Conservation (phyloP, 2,329 filamentous ascomycete species). For the Rhinocladiella mackenziei region DNA sequence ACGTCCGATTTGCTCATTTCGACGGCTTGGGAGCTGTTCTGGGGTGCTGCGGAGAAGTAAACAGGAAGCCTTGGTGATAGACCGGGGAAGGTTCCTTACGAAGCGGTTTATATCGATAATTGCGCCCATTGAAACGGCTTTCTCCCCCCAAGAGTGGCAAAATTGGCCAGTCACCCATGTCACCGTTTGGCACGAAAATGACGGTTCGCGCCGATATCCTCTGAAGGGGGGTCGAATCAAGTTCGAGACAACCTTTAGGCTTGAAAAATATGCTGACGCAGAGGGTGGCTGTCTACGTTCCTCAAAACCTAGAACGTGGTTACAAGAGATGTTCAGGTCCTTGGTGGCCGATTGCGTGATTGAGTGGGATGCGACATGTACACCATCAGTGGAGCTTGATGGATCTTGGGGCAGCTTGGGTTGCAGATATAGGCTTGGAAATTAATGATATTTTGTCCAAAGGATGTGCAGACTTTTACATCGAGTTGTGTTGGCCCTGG, state of each 20-base stretch:
- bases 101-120: not conserved
- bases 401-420: too few relatives aligned
- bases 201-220: not conserved
- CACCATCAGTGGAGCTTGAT: too few relatives aligned
- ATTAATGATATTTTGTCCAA: too few relatives aligned
- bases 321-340: not conserved
- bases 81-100: too few relatives aligned
- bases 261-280: too few relatives aligned
- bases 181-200: not conserved
- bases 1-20: not conserved
- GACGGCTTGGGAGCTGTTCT: not conserved
- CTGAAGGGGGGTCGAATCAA: not conserved
- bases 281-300: too few relatives aligned
- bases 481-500: too few relatives aligned
- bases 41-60: not conserved
- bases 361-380: too few relatives aligned
- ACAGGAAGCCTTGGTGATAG: not conserved
- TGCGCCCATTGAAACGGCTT: not conserved
- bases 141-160: not conserved
- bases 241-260: too few relatives aligned
- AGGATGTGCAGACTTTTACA: too few relatives aligned
- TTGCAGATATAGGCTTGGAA: too few relatives aligned
- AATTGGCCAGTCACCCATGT: not conserved
- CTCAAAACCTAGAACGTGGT: not conserved
- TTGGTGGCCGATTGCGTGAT: not conserved